Evolutionary conservation across 495 filamentous ascomycete species (phyloP).

Genomic region (Terfezia boudieri): DNA sequence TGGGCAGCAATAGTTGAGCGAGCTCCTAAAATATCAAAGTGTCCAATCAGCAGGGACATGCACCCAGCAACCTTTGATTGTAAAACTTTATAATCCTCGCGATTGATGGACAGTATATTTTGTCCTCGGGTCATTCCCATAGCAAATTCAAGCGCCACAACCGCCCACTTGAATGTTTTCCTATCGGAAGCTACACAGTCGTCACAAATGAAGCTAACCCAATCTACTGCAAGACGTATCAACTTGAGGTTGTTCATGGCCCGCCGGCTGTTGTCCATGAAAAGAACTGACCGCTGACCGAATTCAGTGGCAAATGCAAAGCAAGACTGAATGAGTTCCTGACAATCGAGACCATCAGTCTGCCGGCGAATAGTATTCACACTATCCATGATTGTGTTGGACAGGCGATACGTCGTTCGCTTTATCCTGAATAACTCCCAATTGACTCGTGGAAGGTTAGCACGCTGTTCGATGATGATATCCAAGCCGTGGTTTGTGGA

Average conservation of each 20-base stretch:
- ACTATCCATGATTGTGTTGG: slow-evolving; percentile 98
- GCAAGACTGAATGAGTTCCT: slow-evolving; percentile 94
- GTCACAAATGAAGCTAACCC: slow-evolving; percentile 94
- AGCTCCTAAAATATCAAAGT: slow-evolving; percentile 98
- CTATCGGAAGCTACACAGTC: slow-evolving; percentile 88
- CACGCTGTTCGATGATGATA: slow-evolving; percentile 73
- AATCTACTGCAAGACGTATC: slow-evolving; percentile 78
- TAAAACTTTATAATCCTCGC: slow-evolving; percentile 60
- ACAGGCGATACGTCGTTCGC: slow-evolving; percentile 83
- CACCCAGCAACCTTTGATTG: slow-evolving; percentile 82
- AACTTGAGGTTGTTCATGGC: slow-evolving; percentile 93
- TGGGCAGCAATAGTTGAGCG: slow-evolving; percentile 80
- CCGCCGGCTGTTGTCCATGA: slow-evolving; percentile 81
- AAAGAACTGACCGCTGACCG: slow-evolving; percentile 73
- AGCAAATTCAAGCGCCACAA: slow-evolving; percentile 81
- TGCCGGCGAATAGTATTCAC: slow-evolving; percentile 79
- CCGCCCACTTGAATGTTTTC: slow-evolving; percentile 93
- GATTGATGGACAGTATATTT: slow-evolving; percentile 69
- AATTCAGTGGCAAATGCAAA: slow-evolving; percentile 98
- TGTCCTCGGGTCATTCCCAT: slow-evolving; percentile 90
- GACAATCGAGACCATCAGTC: slow-evolving; percentile 63
- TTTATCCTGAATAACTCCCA: slow-evolving; percentile 83
- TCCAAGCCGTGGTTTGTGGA: slow-evolving; percentile 59
- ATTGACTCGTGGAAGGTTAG: slow-evolving; percentile 82
- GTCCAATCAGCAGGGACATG: slow-evolving; percentile 92